Conservation (phyloP, 768 basidiomycete species). For the Terana coerulea region DNA sequence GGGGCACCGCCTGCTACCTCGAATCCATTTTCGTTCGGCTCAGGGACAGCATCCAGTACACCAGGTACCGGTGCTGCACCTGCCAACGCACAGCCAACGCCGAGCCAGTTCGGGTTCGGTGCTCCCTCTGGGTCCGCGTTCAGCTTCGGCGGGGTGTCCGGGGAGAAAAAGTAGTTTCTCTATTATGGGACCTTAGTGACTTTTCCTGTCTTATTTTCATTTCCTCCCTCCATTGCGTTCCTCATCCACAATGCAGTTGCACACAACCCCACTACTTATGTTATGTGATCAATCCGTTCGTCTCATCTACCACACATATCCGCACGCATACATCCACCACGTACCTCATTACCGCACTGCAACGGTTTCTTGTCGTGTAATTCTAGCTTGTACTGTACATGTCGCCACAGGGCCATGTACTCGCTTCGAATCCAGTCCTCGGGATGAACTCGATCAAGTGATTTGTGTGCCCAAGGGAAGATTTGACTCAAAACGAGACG, state of each 20-base stretch:
- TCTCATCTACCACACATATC: background rate
- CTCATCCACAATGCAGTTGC: background rate
- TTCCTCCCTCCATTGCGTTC: background rate
- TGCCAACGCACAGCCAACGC: background rate
- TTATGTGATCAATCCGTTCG: background rate
- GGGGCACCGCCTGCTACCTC: no score
- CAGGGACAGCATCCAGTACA: no score
- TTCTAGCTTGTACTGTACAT: background rate
- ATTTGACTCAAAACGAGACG: no score
- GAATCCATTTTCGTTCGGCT: no score
- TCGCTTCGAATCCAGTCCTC: no score
- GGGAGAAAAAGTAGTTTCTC: constrained; percentile 14
- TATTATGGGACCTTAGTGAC: constrained; percentile 1
- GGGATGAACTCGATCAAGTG: no score
- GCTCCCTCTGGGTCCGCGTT: constrained; percentile 2
- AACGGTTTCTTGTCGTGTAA: constrained; percentile 3
- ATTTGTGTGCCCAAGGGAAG: no score
- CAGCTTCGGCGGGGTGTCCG: constrained; percentile 8
- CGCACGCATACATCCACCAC: background rate
- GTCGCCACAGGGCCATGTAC: no score
- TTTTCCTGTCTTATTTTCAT: background rate
- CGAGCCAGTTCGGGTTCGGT: constrained; percentile 12
- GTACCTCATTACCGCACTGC: background rate
- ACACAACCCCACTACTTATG: background rate
- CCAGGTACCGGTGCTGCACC: no score